Evolutionary conservation across 1,284 basidiomycete genomes (phyloP), one percentile per base, ranked within the genome.

Genomic region (Ustilago tritici): DNA sequence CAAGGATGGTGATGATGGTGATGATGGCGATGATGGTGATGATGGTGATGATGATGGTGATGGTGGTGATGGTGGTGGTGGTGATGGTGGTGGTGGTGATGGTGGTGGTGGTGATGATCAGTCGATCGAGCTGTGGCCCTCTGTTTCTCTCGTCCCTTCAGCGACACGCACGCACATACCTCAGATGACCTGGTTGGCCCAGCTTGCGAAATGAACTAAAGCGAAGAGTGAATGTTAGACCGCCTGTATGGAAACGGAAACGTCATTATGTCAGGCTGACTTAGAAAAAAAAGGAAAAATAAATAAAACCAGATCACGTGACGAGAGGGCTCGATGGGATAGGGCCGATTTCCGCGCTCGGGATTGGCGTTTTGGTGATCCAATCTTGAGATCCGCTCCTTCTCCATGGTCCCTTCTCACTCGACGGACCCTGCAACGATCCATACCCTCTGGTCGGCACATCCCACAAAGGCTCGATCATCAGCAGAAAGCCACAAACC

Each of bases 301-400:
- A n/a, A n/a, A n/a, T n/a, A n/a, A n/a, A n/a, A n/a, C 1, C 41
- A 7, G 4, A 23, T 40, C 65, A 67, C 65, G 65, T 67, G 65
- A 67, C 23, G 49, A 58, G 31, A 40, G n/a, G 53, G 47, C 4
- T 47, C 54, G 35, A 12, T 61, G 65, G 65, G 65, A 58, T 68
- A 68, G 11, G 5, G 55, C 38, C 36, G 55, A 56, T 31, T 56
- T 41, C 55, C 55, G 55, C 55, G 19, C 12, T 41, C 12, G 23
- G 55, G 28, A 28, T 56, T 56, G 38, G 55, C 38, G 55, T 56
- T 43, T n/a, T 36, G 36, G 28, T 31, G 35, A 41, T 55, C 53
- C 35, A 55, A 56, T 38, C 55, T 43, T 56, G 38, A 56, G 38
- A 56, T 56, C 38, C 55, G 34, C 38, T 56, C 23, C 31, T 23